Conservation (phyloP, 176 grass and related monocot genomes). For the Aegilops sharonensis region DNA sequence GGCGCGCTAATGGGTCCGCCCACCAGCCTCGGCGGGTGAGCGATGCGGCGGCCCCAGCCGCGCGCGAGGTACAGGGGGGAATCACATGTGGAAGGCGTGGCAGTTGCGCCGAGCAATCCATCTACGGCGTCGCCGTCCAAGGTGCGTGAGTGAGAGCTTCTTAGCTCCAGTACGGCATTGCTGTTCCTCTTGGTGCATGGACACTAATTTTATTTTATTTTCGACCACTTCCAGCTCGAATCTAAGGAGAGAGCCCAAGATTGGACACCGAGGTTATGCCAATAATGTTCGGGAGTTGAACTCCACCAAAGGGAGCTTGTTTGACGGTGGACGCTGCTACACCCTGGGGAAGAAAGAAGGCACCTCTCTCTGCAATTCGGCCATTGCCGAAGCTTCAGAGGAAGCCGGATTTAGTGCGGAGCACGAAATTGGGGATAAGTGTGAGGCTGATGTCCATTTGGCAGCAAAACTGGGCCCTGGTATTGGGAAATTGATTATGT, state of each 20-base stretch:
- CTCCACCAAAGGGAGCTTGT: background rate
- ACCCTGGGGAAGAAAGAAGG: constrained; percentile 24
- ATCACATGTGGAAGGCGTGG: constrained; percentile 38
- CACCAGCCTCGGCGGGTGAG: background rate
- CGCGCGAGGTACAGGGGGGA: background rate
- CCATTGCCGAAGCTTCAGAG: background rate
- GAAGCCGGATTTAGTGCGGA: background rate
- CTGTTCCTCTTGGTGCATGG: background rate
- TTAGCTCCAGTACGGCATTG: background rate
- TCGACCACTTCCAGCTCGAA: background rate
- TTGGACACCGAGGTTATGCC: background rate
- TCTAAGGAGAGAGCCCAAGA: background rate
- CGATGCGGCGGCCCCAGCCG: background rate
- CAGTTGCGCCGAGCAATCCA: constrained; percentile 19
- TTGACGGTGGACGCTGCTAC: constrained; percentile 5
- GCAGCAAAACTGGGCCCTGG: constrained; percentile 25
- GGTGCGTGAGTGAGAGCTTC: constrained; percentile 19
- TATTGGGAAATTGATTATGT: constrained; percentile 49
- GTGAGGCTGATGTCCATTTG: background rate
- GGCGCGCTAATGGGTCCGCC: background rate
- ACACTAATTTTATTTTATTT: background rate
- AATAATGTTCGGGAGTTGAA: background rate
- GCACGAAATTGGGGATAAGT: background rate
- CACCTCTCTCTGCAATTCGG: constrained; percentile 2
- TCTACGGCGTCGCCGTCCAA: constrained; percentile 4